Conservation (phyloP, 169 alveolate species). For the Cryptosporidium felis region DNA sequence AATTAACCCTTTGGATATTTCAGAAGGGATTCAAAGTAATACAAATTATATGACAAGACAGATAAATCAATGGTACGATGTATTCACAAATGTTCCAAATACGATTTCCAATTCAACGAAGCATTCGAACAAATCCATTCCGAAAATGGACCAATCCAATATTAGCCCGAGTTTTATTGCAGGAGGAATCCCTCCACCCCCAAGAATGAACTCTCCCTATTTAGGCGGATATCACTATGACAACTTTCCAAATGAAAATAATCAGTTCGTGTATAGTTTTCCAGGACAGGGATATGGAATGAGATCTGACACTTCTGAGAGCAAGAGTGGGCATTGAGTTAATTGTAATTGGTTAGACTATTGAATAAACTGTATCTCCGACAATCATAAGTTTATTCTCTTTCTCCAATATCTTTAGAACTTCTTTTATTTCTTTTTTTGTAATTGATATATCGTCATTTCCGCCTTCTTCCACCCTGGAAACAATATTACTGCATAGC, state of each 20-base stretch:
- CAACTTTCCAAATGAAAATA: background rate
- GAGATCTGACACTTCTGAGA: background rate
- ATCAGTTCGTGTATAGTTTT: background rate
- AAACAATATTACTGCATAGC: background rate
- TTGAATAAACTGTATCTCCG: constrained; percentile 41
- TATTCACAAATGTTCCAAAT: constrained; percentile 23
- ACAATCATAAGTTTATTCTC: constrained; percentile 66
- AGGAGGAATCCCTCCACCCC: constrained; percentile 72
- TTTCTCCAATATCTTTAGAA: background rate
- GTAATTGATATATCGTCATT: background rate
- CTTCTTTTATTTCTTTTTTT: constrained; percentile 22
- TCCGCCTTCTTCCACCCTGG: background rate
- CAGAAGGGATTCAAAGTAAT: constrained; percentile 69
- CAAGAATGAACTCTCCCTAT: background rate
- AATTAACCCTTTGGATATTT: constrained; percentile 45
- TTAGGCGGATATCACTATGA: background rate
- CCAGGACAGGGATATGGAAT: background rate
- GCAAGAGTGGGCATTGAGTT: no score
- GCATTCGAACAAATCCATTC: background rate
- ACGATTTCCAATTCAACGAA: constrained; percentile 6
- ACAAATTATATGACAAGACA: constrained; percentile 56
- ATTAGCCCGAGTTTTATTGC: constrained; percentile 64
- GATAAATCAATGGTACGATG: constrained; percentile 64
- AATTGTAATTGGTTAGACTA: constrained; percentile 8
- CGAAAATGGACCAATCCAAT: constrained; percentile 16